Conservation (phyloP, 495 filamentous ascomycete species). For the Lophiotrema nucula region DNA sequence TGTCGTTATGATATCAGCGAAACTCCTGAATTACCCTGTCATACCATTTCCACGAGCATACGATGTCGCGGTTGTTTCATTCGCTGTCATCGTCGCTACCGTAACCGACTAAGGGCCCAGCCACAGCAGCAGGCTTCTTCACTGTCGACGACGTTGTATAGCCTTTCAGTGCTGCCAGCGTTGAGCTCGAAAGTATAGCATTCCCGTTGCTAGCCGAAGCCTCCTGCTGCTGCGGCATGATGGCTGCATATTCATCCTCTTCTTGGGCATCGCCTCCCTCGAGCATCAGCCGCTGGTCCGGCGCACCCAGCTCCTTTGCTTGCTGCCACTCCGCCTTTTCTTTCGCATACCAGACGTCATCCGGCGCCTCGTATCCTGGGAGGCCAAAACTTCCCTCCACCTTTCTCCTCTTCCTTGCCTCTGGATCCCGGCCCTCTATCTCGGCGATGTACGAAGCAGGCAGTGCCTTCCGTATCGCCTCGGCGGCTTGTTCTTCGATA, state of each 20-base stretch:
- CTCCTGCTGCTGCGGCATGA: neutral
- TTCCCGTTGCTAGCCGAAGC: conserved; percentile 36
- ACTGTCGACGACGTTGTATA: conserved; percentile 32
- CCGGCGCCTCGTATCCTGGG: conserved; percentile 88
- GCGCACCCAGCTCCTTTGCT: conserved; percentile 41
- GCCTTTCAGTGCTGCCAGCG: conserved; percentile 68
- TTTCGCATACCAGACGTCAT: conserved; percentile 87
- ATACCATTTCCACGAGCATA: too few species aligned
- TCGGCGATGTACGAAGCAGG: conserved; percentile 90
- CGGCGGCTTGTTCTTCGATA: conserved; percentile 97
- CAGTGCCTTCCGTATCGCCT: conserved; percentile 86
- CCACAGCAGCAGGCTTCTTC: conserved; percentile 48
- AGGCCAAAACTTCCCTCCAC: conserved; percentile 88
- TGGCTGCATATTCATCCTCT: conserved; percentile 3
- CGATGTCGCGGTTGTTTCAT: conserved; percentile 18
- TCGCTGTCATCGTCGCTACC: conserved; percentile 83
- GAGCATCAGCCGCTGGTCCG: conserved; percentile 48
- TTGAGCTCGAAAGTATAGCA: conserved; percentile 79
- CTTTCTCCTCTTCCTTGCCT: conserved; percentile 81
- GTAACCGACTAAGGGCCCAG: conserved; percentile 81
- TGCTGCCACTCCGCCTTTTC: conserved; percentile 44
- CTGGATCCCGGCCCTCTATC: conserved; percentile 85
- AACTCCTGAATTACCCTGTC: too few species aligned
- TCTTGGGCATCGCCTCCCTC: conserved; percentile 35
- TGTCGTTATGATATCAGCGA: too few species aligned